Percentiles rank a stretch among this genome's conserved stretches.
These are phyloP conservation scores for Dunaliella primolecta DNA, from an alignment of 139 green algal genomes.

Conservation along the genomic window DNA sequence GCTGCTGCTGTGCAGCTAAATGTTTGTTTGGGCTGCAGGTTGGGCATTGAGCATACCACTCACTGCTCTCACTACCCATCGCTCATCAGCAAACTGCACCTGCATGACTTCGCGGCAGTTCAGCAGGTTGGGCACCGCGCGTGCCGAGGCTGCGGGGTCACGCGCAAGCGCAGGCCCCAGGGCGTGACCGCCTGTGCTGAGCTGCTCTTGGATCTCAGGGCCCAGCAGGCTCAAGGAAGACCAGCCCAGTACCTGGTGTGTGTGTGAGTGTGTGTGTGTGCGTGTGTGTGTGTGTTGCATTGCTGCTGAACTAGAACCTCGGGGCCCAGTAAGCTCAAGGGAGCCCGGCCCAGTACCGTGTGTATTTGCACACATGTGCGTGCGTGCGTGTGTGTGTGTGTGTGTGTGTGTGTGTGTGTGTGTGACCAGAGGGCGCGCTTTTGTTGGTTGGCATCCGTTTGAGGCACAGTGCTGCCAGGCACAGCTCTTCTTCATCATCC, in stretches of 20 bases:
- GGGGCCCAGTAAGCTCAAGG: constrained; percentile 9
- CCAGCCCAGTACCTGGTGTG: constrained; percentile 8
- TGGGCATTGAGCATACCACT: too few relatives aligned
- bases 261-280: not conserved
- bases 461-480: too few relatives aligned
- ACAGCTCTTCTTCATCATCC: too few relatives aligned
- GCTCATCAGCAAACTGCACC: too few relatives aligned
- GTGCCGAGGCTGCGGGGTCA: not conserved
- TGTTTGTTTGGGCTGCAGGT: too few relatives aligned
- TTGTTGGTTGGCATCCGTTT: too few relatives aligned
- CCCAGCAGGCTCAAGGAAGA: constrained; percentile 15
- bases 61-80: too few relatives aligned
- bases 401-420: not conserved
- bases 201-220: not conserved
- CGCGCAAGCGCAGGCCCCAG: not conserved
- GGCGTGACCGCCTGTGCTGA: not conserved
- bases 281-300: not conserved
- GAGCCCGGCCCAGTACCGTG: constrained; percentile 1
- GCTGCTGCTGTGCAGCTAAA: too few relatives aligned
- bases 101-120: constrained; percentile 18
- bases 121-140: constrained; percentile 5
- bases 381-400: not conserved
- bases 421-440: too few relatives aligned
- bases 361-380: not conserved
- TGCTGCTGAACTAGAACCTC: not conserved